Evolutionary conservation across 768 basidiomycete genomes (phyloP).

Genomic region (Trametes meyenii): DNA sequence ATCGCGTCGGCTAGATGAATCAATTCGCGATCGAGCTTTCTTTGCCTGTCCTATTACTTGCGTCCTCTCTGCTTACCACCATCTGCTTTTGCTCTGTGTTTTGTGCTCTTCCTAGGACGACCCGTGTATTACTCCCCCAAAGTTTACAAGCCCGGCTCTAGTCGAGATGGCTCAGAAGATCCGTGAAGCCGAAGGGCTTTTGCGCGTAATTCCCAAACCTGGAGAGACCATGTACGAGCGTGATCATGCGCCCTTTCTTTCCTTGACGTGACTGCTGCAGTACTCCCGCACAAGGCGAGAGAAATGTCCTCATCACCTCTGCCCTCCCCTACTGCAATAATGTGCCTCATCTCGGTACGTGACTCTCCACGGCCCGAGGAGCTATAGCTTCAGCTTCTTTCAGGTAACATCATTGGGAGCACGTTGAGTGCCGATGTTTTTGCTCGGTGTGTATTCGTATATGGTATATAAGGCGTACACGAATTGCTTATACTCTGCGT

Average conservation of each 20-base stretch:
- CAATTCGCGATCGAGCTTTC: conserved; percentile 13
- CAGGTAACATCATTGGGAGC: conserved; percentile 92
- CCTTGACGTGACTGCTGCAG: conserved; percentile 36
- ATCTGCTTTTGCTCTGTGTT: neutral
- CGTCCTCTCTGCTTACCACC: neutral
- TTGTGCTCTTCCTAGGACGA: neutral
- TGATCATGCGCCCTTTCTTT: neutral
- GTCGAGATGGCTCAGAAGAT: conserved; percentile 42
- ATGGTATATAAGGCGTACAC: neutral
- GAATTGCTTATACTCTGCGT: neutral
- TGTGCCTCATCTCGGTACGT: conserved; percentile 89
- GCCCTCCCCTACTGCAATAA: conserved; percentile 97
- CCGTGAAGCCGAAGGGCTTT: conserved; percentile 44
- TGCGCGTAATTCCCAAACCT: conserved; percentile 46
- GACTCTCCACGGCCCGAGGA: conserved; percentile 17
- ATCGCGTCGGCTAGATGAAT: conserved; percentile 21
- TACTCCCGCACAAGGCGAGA: conserved; percentile 82
- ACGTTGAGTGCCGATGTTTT: conserved; percentile 97
- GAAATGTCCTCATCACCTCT: conserved; percentile 90
- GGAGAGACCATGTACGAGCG: conserved; percentile 47
- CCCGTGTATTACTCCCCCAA: too few species aligned
- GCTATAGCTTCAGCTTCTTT: conserved; percentile 6
- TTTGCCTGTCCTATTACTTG: neutral
- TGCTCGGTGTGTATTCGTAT: conserved; percentile 69
- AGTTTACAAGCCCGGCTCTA: neutral